phyloP scores from a whole-genome alignment of 2,329 filamentous ascomycete genomes.

The Magnaporthiopsis incrustans region DNA sequence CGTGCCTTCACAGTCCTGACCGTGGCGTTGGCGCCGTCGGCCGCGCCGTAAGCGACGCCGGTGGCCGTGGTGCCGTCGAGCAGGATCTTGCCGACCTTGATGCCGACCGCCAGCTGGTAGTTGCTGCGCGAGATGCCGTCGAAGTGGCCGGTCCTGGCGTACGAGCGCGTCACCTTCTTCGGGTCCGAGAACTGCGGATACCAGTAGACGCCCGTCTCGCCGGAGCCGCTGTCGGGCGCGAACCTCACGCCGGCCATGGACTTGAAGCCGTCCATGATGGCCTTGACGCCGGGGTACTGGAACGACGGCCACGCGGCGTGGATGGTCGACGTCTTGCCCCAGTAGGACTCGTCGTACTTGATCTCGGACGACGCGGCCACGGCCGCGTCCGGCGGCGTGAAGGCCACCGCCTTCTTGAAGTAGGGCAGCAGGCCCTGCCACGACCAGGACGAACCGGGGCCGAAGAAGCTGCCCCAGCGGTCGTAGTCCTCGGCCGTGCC shows the following conservation, averaged over 20 bases:
- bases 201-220: constrained; percentile 32
- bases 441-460: constrained; percentile 13
- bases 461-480: constrained; percentile 25
- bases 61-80: constrained; percentile 20
- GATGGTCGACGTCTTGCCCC: constrained; percentile 27
- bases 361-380: constrained; percentile 21
- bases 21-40: not conserved
- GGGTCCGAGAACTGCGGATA: constrained; percentile 34
- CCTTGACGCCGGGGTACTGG: constrained; percentile 24
- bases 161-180: constrained; percentile 25
- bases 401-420: constrained; percentile 22
- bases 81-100: constrained; percentile 21
- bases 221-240: constrained; percentile 29
- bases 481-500: constrained; percentile 25
- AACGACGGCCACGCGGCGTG: constrained; percentile 27
- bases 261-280: constrained; percentile 26
- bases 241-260: constrained; percentile 31
- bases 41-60: constrained; percentile 21
- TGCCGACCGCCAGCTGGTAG: constrained; percentile 22
- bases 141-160: constrained; percentile 29
- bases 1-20: constrained; percentile 19
- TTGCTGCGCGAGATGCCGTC: constrained; percentile 21
- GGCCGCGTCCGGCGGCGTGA: constrained; percentile 11
- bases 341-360: constrained; percentile 24
- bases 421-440: constrained; percentile 20